phyloP scores from a whole-genome alignment of 2,329 filamentous ascomycete genomes.

The Pleomassaria siparia region DNA sequence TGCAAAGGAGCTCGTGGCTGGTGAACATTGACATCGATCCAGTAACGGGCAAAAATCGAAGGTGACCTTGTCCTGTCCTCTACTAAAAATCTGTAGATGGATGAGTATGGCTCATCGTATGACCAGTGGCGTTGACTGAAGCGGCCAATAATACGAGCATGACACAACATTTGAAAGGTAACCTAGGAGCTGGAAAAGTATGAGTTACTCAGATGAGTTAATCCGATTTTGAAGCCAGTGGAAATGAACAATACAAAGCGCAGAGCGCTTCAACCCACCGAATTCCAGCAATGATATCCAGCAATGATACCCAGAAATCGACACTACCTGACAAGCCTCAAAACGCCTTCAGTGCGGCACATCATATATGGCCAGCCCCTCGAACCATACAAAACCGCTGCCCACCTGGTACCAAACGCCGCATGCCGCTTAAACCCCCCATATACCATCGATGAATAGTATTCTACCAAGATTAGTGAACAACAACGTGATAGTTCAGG shows the following conservation, averaged over 20 bases:
- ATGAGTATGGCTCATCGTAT: too few relatives aligned
- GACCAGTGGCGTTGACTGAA: too few relatives aligned
- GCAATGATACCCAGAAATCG: background rate
- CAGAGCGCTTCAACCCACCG: background rate
- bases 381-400: background rate
- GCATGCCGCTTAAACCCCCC: background rate
- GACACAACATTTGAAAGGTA: background rate
- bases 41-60: too few relatives aligned
- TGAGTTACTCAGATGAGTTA: background rate
- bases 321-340: background rate
- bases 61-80: too few relatives aligned
- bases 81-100: too few relatives aligned
- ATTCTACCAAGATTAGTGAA: too few relatives aligned
- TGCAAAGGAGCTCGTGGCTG: too few relatives aligned
- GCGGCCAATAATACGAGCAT: background rate
- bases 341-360: background rate
- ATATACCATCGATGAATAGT: background rate
- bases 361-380: background rate
- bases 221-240: background rate
- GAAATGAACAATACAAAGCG: background rate
- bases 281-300: background rate
- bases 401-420: background rate
- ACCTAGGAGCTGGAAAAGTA: background rate
- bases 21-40: too few relatives aligned
- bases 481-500: background rate